Base-by-base conservation (phyloP, 768 basidiomycete species). In the Pleurotus cornucopiae region DNA sequence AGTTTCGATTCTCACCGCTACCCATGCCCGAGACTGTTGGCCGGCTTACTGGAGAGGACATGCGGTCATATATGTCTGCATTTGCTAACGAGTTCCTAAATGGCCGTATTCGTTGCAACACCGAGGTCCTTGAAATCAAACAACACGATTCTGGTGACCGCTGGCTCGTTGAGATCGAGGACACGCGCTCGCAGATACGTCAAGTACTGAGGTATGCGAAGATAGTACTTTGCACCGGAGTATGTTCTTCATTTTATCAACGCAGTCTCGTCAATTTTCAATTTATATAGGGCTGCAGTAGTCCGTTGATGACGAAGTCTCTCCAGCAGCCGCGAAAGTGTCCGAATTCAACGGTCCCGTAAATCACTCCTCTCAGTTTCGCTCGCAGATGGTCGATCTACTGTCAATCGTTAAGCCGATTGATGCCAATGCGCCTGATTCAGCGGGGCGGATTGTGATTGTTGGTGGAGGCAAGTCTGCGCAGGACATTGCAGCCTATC, bases 401-500 rank as follows among this genome's bases (percentile, higher is more conserved):
- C 60, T 83, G 7, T 59, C 62, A 6, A 53, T 52, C 1, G 60
- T 67, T 14, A 67, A 65, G 34, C 57, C 67, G 46, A 54, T 67
- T 60, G 39, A 56, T 54, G 45, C 61, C 0, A 54, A 57, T 6
- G 57, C 45, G 0, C 49, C 62, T 13, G 55, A 56, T 6, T 46
- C 63, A 4, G 51, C 54, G 11, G 67, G 65, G 11, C 64, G 72
- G 0, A 69, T 80, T 4, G 70, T 85, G 0, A 71, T 88, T 1
- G 67, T 86, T 1, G 86, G 86, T 2, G 82, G 85, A 18, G 86
- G 86, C 3, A 87, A 81, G 63, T 88, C 86, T 3, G 83, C 83
- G 0, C 81, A 83, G 70, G 86, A 88, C 54, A 72, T 77, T 46
- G 72, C 76, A 12, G 69, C 80, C 14, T 76, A 78, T 60, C 64